Percentiles rank a stretch among this genome's conserved stretches.
phyloP scores from a whole-genome alignment of 23 red algal genomes.

The Cyanidium caldarium region DNA sequence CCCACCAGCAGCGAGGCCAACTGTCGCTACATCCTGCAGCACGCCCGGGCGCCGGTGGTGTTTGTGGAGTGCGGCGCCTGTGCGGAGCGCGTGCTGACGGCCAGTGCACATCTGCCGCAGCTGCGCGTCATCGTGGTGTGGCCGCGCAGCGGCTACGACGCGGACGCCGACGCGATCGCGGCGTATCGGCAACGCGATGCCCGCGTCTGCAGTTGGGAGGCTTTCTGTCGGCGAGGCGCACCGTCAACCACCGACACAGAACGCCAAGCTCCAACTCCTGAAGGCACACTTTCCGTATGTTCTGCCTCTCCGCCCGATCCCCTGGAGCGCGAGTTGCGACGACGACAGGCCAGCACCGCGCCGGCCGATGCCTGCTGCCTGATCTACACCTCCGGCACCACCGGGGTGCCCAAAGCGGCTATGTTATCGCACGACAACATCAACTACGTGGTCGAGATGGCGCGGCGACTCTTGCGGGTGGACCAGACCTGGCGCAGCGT shows the following conservation, averaged over 20 bases:
- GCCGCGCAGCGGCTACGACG: not conserved
- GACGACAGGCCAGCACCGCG: not conserved
- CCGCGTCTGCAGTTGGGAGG: conserved; percentile 25
- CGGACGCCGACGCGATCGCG: not conserved
- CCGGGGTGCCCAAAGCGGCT: conserved; percentile 71
- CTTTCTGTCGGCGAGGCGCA: conserved; percentile 23
- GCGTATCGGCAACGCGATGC: conserved; percentile 1
- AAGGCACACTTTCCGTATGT: too few relatives aligned
- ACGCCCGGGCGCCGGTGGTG: conserved; percentile 23
- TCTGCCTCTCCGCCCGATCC: not conserved
- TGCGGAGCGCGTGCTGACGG: conserved; percentile 26
- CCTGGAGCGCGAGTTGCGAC: conserved; percentile 2
- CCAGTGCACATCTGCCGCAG: not conserved
- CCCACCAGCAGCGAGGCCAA: conserved; percentile 38
- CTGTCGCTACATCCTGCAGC: conserved; percentile 36
- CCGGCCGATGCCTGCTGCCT: conserved; percentile 37
- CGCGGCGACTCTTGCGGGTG: not conserved
- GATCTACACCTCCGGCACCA: conserved; percentile 85
- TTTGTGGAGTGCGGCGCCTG: conserved; percentile 51
- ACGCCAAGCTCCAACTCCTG: too few relatives aligned
- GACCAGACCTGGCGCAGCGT: conserved; percentile 22
- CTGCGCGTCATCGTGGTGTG: conserved; percentile 34
- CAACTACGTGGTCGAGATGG: conserved; percentile 22
- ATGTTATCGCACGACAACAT: conserved; percentile 83
- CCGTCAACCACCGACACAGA: too few relatives aligned